Percentiles rank a stretch among this genome's conserved stretches.
phyloP scores from a whole-genome alignment of 1,139 yeast genomes.

The Suhomyces bolitotheri region DNA sequence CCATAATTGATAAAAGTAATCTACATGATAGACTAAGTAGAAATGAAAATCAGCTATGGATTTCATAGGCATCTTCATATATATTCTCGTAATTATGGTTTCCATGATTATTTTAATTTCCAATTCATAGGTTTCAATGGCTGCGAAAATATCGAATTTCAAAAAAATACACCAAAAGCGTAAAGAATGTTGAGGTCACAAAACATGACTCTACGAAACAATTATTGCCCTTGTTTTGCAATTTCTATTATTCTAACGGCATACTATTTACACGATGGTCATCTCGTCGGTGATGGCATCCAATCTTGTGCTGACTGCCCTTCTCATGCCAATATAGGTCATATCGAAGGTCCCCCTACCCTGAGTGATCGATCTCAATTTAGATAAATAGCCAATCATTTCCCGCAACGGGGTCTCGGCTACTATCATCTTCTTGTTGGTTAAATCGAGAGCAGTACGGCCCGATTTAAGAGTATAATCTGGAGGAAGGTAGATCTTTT shows the following conservation, averaged over 20 bases:
- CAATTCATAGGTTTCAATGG: too few species aligned
- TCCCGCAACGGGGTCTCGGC: conserved; percentile 86
- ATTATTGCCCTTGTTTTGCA: too few species aligned
- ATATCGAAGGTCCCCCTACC: conserved; percentile 86
- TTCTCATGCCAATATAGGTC: conserved; percentile 73
- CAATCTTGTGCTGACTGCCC: conserved; percentile 52
- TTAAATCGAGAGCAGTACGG: conserved; percentile 18
- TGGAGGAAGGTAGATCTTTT: conserved; percentile 55
- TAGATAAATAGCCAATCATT: conserved; percentile 85
- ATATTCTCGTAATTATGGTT: too few species aligned
- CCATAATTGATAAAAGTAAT: too few species aligned
- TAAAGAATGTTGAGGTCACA: too few species aligned
- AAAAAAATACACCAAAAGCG: too few species aligned
- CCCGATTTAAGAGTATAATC: conserved; percentile 46
- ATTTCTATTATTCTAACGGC: not conserved
- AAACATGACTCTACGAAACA: too few species aligned
- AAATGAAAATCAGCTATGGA: too few species aligned
- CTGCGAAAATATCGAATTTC: too few species aligned
- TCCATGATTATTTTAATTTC: too few species aligned
- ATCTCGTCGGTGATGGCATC: conserved; percentile 26
- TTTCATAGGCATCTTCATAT: too few species aligned
- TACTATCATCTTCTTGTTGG: conserved; percentile 54
- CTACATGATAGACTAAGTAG: too few species aligned
- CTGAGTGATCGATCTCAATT: conserved; percentile 78
- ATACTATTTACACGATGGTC: conserved; percentile 13